Conservation (phyloP, 495 filamentous ascomycete genomes). For the Trichoderma gamsii region DNA sequence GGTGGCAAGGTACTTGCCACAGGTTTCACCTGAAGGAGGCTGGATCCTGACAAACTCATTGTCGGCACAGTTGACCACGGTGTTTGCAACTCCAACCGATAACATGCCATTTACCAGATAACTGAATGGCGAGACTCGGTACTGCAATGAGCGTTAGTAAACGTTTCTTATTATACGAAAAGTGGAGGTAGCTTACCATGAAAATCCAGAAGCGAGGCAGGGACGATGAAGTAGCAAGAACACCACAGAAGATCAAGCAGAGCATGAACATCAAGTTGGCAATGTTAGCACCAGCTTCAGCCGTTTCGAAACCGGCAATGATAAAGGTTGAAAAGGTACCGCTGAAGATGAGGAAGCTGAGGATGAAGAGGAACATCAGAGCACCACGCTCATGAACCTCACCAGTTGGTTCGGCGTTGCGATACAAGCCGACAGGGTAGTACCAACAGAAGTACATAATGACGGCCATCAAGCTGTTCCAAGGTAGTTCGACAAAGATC, state of each 20-base stretch:
- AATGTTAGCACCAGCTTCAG: slow-evolving; percentile 60
- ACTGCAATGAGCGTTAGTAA: slow-evolving; percentile 23
- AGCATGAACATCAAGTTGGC: slow-evolving; percentile 62
- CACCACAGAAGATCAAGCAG: slow-evolving; percentile 67
- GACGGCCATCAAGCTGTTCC: slow-evolving; percentile 64
- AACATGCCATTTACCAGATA: slow-evolving; percentile 63
- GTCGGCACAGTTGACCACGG: slow-evolving; percentile 49
- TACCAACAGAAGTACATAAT: slow-evolving; percentile 73
- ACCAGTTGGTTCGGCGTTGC: slow-evolving; percentile 56
- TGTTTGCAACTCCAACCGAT: slow-evolving; percentile 56
- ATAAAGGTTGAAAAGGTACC: slow-evolving; percentile 65
- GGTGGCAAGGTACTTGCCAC: slow-evolving; percentile 48
- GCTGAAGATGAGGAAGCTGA: slow-evolving; percentile 62
- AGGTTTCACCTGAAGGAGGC: slow-evolving; percentile 48
- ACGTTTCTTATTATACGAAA: background rate
- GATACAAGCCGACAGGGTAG: slow-evolving; percentile 71
- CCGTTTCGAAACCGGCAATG: slow-evolving; percentile 60
- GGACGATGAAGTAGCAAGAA: slow-evolving; percentile 55
- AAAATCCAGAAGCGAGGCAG: slow-evolving; percentile 78
- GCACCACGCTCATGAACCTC: slow-evolving; percentile 53
- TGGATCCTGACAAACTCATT: slow-evolving; percentile 55
- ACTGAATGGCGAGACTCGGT: slow-evolving; percentile 68
- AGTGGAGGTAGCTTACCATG: slow-evolving; percentile 39
- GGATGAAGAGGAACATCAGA: slow-evolving; percentile 60
- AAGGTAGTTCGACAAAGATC: slow-evolving; percentile 69